Conservation (phyloP, 108 stramenopile genomes). For the Chaetoceros muelleri region DNA sequence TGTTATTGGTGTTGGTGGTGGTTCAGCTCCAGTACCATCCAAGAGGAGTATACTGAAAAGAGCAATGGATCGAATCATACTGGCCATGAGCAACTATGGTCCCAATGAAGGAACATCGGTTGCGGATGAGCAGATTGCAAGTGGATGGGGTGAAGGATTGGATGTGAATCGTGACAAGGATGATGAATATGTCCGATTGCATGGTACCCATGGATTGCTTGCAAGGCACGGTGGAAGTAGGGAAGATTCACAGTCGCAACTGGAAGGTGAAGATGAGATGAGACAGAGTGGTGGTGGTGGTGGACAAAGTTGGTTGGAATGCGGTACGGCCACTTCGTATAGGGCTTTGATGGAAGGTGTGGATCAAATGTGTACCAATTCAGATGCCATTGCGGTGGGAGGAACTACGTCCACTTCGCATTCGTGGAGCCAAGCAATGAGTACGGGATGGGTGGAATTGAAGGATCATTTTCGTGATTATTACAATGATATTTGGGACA, state of each 20-base stretch:
- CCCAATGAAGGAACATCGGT: constrained; percentile 6
- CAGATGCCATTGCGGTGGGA: constrained; percentile 21
- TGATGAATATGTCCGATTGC: constrained; percentile 53
- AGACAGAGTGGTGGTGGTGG: no score
- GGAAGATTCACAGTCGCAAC: not conserved
- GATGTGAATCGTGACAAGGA: constrained; percentile 19
- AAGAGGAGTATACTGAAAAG: not conserved
- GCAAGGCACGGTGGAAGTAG: constrained; percentile 9
- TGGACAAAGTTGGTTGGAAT: not conserved
- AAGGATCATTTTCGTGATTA: constrained; percentile 20
- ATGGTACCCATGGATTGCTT: constrained; percentile 60
- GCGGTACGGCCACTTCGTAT: not conserved
- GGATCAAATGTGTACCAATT: constrained; percentile 41
- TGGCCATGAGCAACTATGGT: constrained; percentile 74
- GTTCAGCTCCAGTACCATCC: not conserved
- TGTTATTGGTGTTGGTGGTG: not conserved
- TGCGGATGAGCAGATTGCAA: constrained; percentile 4
- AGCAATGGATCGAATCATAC: constrained; percentile 35
- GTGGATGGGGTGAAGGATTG: constrained; percentile 27
- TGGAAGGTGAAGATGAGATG: not conserved
- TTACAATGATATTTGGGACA: constrained; percentile 58
- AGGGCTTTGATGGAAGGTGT: constrained; percentile 5
- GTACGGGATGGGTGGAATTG: constrained; percentile 52
- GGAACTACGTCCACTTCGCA: constrained; percentile 20
- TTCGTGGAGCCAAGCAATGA: constrained; percentile 47